Conservation (phyloP, 345 rosid species). For the Citrus unshiu region DNA sequence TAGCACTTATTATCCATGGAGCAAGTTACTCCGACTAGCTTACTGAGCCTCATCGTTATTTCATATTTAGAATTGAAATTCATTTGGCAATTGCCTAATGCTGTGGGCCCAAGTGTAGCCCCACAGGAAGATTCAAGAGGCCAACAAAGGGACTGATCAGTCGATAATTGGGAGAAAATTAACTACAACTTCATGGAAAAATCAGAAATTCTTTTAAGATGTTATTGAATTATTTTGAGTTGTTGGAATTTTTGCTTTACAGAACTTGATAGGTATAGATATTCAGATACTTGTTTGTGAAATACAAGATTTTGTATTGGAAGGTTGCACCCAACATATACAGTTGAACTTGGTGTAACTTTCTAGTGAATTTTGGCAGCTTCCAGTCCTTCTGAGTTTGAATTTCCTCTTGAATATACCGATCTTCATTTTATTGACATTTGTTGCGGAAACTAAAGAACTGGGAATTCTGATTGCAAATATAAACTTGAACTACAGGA, state of each 20-base stretch:
- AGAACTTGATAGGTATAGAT: background rate
- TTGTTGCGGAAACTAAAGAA: background rate
- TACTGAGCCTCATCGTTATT: background rate
- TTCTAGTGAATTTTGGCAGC: background rate
- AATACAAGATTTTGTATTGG: background rate
- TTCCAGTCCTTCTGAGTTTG: background rate
- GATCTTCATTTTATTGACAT: background rate
- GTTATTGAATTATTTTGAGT: background rate
- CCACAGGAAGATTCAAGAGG: background rate
- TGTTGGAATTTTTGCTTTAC: background rate
- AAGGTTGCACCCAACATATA: background rate
- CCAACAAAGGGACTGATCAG: background rate
- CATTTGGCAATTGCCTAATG: background rate
- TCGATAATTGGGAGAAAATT: background rate
- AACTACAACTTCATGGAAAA: background rate
- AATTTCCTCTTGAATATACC: background rate
- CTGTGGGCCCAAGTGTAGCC: background rate
- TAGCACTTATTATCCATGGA: background rate
- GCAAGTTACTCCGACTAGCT: background rate
- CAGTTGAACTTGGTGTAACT: background rate
- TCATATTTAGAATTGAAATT: too few relatives aligned
- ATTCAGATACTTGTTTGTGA: background rate
- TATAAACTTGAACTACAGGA: conserved; percentile 32
- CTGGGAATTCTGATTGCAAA: conserved; percentile 3
- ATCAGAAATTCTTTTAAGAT: background rate